These are phyloP conservation scores for Cnidoscolus chayamansa DNA, from an alignment of 441 rosid genomes.

Conservation along the genomic window DNA sequence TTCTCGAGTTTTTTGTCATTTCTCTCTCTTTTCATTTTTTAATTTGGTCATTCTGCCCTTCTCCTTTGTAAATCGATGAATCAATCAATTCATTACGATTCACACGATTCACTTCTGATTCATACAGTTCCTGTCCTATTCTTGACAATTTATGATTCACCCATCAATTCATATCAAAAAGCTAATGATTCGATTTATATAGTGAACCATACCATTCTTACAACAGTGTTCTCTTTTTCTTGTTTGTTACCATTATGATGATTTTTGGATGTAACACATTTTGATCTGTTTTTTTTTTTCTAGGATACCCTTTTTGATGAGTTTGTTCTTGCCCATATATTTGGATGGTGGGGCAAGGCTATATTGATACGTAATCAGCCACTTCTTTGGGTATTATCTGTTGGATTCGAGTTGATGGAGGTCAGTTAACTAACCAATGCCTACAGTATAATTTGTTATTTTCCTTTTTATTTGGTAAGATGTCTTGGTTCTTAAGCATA, in stretches of 20 bases:
- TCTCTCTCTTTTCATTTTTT: too few species aligned
- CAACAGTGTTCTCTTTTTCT: too few species aligned
- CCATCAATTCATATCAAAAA: too few species aligned
- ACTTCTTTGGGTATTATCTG: conserved; percentile 94
- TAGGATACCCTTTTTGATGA: conserved; percentile 95
- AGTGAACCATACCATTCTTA: too few species aligned
- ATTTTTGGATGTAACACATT: conserved; percentile 13
- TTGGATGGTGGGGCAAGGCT: conserved; percentile 99
- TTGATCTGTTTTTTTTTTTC: conserved; percentile 27
- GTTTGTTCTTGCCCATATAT: conserved; percentile 93
- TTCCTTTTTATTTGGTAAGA: background rate
- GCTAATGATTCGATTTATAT: too few species aligned
- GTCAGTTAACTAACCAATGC: conserved; percentile 38
- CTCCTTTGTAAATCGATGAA: too few species aligned
- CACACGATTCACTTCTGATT: too few species aligned
- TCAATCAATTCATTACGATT: too few species aligned
- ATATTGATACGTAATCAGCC: conserved; percentile 95
- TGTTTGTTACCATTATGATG: background rate
- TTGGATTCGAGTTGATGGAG: conserved; percentile 99
- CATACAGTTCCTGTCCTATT: too few species aligned
- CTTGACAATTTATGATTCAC: too few species aligned
- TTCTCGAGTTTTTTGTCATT: too few species aligned
- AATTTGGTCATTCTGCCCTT: too few species aligned
- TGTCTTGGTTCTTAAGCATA: background rate
- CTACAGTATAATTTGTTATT: conserved; percentile 3